Base-by-base conservation (phyloP, 768 basidiomycete species). In the Boletus barrowsii region DNA sequence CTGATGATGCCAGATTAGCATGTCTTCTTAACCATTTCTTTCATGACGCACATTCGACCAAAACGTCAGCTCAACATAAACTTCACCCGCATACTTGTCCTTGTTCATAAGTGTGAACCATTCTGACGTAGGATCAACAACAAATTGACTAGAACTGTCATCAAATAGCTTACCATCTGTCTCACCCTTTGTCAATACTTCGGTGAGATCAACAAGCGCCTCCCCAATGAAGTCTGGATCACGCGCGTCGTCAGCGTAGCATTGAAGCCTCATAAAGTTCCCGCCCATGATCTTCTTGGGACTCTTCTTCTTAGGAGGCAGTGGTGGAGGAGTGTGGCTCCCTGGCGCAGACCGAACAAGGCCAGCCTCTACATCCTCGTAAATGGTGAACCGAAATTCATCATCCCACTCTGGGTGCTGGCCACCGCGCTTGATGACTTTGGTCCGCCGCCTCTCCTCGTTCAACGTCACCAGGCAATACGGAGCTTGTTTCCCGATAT, bases 381-480 rank as follows among this genome's bases (percentile, higher is more conserved):
- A 82, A 42, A 99, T 76, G 24, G 87, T 86, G 72, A 98, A 98
- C 41, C 97, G 87, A 65, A 98, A 78, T 73, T 99, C 97, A 64
- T 97, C 94, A 68, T 99, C 97, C 95, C 97, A 99, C 73, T 93
- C 93, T 6, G 97, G 97, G 70, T 97, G 94, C 69, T 99, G 97
- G 17, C 97, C 97, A 47, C 97, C 97, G 30, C 93, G 87, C 68
- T 91, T 95, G 69, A 98, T 88, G n/a, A 93, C 85, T 69, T 88
- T 92, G 5, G 96, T 98, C 48, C 90, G 81, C 54, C 86, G 83
- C 65, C 86, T 94, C 71, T 94, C 87, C 47, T 85, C 84, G 66
- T 91, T 88, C 49, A 94, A 75, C 4, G 79, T 76, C 24, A 96
- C 81, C 22, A 84, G 74, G 62, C 93, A 97, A 72, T 96, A 99